Conservation (phyloP, 2,329 filamentous ascomycete species). For the Ophiostoma novo-ulmi region DNA sequence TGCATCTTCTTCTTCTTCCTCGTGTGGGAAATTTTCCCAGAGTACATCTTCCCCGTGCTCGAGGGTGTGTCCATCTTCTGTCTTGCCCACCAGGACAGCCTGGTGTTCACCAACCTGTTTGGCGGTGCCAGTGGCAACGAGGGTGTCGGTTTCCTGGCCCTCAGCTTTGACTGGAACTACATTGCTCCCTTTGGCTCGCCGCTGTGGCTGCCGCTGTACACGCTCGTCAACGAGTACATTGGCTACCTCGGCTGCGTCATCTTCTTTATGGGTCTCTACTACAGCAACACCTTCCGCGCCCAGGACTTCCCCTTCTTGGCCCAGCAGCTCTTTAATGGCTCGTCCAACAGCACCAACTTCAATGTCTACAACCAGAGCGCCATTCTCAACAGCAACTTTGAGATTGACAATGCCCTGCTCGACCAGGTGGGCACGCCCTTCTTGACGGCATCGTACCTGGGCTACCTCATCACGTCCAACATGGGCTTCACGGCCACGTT, state of each 20-base stretch:
- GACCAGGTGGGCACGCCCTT: slow-evolving; percentile 39
- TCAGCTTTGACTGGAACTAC: slow-evolving; percentile 44
- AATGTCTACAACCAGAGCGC: slow-evolving; percentile 40
- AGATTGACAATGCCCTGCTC: slow-evolving; percentile 37
- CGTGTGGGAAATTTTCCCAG: slow-evolving; percentile 45
- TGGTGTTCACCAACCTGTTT: slow-evolving; percentile 36
- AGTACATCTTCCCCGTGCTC: slow-evolving; percentile 28
- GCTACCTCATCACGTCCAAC: slow-evolving; percentile 42
- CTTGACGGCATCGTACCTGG: slow-evolving; percentile 38
- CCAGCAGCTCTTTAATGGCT: slow-evolving; percentile 38
- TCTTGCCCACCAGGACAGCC: slow-evolving; percentile 28
- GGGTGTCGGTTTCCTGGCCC: slow-evolving; percentile 37
- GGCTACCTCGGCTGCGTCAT: slow-evolving; percentile 37
- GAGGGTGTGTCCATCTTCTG: slow-evolving; percentile 29
- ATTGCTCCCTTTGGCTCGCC: slow-evolving; percentile 38
- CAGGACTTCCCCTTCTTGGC: slow-evolving; percentile 42
- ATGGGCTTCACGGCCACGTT: slow-evolving; percentile 45
- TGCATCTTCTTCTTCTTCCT: slow-evolving; percentile 38
- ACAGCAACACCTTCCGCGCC: slow-evolving; percentile 40
- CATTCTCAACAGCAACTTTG: slow-evolving; percentile 38
- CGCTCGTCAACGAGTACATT: slow-evolving; percentile 37
- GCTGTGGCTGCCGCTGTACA: slow-evolving; percentile 34
- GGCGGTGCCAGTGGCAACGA: slow-evolving; percentile 44
- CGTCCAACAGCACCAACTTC: slow-evolving; percentile 36
- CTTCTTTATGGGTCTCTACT: slow-evolving; percentile 40